phyloP scores from a whole-genome alignment of 768 basidiomycete species.

The Calocera viscosa region DNA sequence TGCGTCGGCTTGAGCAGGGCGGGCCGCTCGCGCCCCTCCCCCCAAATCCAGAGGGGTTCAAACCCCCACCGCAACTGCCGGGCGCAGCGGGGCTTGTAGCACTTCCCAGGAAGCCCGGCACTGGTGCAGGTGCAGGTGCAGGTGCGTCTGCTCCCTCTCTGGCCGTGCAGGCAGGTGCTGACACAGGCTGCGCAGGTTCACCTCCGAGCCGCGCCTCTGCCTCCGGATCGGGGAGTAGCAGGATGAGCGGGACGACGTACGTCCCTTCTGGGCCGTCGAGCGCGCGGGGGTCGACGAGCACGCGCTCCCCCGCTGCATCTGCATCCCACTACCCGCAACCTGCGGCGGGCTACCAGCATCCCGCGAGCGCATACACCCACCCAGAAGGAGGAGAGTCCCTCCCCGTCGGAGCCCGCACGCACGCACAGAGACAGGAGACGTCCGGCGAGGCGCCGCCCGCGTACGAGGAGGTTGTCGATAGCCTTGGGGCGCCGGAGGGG shows the following conservation, averaged over 20 bases:
- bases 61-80: neutral
- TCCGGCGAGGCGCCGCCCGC: neutral
- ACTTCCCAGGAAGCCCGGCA: neutral
- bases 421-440: neutral
- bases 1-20: neutral
- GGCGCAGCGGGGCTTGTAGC: neutral
- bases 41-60: neutral
- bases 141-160: too few species aligned
- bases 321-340: neutral
- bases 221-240: neutral
- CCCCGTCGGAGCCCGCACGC: neutral
- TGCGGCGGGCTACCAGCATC: too few species aligned
- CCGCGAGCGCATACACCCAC: too few species aligned
- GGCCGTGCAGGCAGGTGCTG: too few species aligned
- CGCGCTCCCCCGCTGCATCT: neutral
- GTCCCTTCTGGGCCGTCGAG: neutral
- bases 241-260: conserved; percentile 1
- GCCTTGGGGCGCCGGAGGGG: neutral
- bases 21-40: neutral
- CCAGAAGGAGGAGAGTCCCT: too few species aligned
- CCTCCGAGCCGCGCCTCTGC: too few species aligned
- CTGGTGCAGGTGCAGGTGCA: neutral
- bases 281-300: neutral
- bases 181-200: too few species aligned
- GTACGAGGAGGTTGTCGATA: neutral